Conservation (phyloP, 2,329 filamentous ascomycete species). For the Cercospora citrullina region DNA sequence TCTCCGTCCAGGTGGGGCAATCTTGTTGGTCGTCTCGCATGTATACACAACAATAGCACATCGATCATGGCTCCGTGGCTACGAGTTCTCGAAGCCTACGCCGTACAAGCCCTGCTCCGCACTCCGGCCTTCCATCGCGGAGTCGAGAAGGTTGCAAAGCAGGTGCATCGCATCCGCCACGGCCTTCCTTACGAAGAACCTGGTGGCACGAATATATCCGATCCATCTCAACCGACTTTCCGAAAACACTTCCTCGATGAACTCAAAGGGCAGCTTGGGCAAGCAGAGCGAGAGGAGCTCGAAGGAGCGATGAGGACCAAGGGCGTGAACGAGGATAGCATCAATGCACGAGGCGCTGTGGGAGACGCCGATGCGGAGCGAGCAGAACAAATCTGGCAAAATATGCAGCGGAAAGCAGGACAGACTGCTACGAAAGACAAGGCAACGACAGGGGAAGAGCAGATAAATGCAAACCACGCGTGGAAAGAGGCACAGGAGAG, state of each 20-base stretch:
- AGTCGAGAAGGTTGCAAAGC: slow-evolving; percentile 53
- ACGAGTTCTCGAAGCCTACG: slow-evolving; percentile 43
- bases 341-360: slow-evolving; percentile 22
- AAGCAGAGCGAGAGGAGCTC: slow-evolving; percentile 29
- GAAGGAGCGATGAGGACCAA: slow-evolving; percentile 19
- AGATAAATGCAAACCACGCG: slow-evolving; percentile 30
- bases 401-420: slow-evolving; percentile 16
- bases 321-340: slow-evolving; percentile 27
- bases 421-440: slow-evolving; percentile 11
- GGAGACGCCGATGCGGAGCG: slow-evolving; percentile 7
- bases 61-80: slow-evolving; percentile 40
- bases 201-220: slow-evolving; percentile 51
- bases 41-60: not conserved
- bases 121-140: slow-evolving; percentile 57
- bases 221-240: slow-evolving; percentile 41
- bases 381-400: slow-evolving; percentile 19
- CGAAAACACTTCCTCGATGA: slow-evolving; percentile 56
- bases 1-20: not conserved
- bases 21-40: not conserved
- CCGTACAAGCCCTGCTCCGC: slow-evolving; percentile 49
- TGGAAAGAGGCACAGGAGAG: slow-evolving; percentile 31
- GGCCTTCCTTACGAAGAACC: slow-evolving; percentile 53
- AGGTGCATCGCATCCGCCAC: slow-evolving; percentile 47
- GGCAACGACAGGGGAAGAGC: slow-evolving; percentile 5
- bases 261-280: slow-evolving; percentile 41